phyloP scores from a whole-genome alignment of 257 asterid species.

The Solanum pinnatisectum region DNA sequence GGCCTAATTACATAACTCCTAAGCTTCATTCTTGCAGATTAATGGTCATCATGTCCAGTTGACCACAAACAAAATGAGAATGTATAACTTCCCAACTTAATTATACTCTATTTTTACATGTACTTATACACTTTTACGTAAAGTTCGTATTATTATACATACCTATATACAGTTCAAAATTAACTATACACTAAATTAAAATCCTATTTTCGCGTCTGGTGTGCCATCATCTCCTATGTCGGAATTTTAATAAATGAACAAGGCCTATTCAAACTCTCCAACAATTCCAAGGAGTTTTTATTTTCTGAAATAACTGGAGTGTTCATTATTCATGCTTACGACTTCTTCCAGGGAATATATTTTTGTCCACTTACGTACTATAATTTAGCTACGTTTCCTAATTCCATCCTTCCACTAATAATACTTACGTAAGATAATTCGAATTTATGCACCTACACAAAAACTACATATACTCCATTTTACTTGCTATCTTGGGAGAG shows the following conservation, averaged over 20 bases:
- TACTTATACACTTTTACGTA: neutral
- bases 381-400: neutral
- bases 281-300: neutral
- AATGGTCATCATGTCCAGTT: neutral
- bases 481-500: neutral
- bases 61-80: neutral
- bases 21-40: neutral
- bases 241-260: neutral
- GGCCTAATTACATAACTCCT: neutral
- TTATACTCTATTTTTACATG: neutral
- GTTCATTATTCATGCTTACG: neutral
- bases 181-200: neutral
- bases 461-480: neutral
- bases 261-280: too few relatives aligned
- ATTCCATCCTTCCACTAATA: neutral
- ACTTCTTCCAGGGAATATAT: neutral
- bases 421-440: neutral
- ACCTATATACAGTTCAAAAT: neutral
- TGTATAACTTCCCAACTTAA: neutral
- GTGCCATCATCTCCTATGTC: neutral
- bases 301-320: neutral
- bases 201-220: neutral
- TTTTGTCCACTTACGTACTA: neutral
- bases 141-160: neutral
- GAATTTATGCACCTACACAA: neutral